phyloP scores from a whole-genome alignment of 768 basidiomycete genomes.

The Favolaschia claudopus region DNA sequence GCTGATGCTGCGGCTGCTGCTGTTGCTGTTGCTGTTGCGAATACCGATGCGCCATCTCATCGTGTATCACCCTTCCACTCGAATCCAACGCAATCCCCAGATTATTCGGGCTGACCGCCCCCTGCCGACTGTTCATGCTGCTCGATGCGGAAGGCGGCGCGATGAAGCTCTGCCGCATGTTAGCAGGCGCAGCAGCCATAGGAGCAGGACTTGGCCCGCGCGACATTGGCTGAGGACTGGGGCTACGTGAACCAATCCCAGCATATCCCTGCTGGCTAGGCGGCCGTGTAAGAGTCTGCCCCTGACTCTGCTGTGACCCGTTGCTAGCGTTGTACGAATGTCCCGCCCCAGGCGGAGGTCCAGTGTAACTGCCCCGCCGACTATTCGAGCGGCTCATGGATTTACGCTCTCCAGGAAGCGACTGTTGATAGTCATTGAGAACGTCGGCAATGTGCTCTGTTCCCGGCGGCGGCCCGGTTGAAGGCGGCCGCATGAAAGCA shows the following conservation, averaged over 20 bases:
- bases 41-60: slow-evolving; percentile 75
- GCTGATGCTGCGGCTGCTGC: slow-evolving; percentile 38
- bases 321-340: slow-evolving; percentile 36
- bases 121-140: slow-evolving; percentile 40
- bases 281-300: slow-evolving; percentile 57
- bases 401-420: slow-evolving; percentile 86
- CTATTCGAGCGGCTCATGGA: slow-evolving; percentile 64
- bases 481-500: slow-evolving; percentile 77
- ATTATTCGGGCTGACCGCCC: slow-evolving; percentile 78
- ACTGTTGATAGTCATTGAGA: slow-evolving; percentile 78
- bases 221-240: slow-evolving; percentile 67
- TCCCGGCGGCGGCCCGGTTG: slow-evolving; percentile 47
- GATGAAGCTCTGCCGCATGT: slow-evolving; percentile 46
- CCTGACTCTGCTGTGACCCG: slow-evolving; percentile 38
- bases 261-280: slow-evolving; percentile 73
- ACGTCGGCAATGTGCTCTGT: slow-evolving; percentile 76
- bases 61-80: slow-evolving; percentile 80
- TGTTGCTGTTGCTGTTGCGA: slow-evolving; percentile 52
- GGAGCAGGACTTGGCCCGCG: slow-evolving; percentile 64
- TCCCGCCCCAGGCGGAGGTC: slow-evolving; percentile 35
- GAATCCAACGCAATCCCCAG: slow-evolving; percentile 86
- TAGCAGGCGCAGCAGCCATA: slow-evolving; percentile 30
- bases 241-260: slow-evolving; percentile 79
- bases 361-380: slow-evolving; percentile 45
- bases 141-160: slow-evolving; percentile 44